These are phyloP conservation scores for Pterothamnion heteromorphum DNA, from an alignment of 31 red algal species.

Conservation along the genomic window DNA sequence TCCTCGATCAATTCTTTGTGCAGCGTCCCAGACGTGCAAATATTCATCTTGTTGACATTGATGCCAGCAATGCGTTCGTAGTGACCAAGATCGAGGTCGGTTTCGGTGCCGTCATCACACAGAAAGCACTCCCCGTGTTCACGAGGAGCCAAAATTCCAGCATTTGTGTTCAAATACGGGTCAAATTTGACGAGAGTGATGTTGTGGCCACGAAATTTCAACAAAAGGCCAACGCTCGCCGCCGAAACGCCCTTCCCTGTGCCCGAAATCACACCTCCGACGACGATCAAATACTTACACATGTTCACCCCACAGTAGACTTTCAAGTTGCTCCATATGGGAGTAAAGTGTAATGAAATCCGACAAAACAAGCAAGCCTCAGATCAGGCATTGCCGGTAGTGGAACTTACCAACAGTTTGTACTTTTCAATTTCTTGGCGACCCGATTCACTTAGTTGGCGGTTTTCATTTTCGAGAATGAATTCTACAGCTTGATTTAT, in stretches of 20 bases:
- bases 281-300: constrained; percentile 85
- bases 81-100: constrained; percentile 94
- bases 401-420: no score
- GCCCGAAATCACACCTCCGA: constrained; percentile 93
- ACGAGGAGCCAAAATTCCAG: constrained; percentile 96
- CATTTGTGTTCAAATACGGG: constrained; percentile 97
- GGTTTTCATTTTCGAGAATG: no score
- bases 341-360: no score
- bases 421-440: no score
- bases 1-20: constrained; percentile 79
- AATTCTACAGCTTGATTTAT: no score
- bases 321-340: no score
- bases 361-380: no score
- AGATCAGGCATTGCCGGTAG: no score
- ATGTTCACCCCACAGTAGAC: no score
- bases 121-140: constrained; percentile 99
- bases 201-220: constrained; percentile 93
- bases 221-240: constrained; percentile 86
- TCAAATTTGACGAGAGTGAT: constrained; percentile 98
- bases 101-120: constrained; percentile 89
- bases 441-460: no score
- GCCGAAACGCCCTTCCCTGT: constrained; percentile 97
- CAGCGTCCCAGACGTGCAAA: constrained; percentile 95
- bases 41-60: constrained; percentile 73
- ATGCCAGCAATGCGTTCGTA: constrained; percentile 95